A percentile compares a stretch with the other conserved stretches of the same genome.
Conservation (phyloP, 177 flowering plant genomes). For the Vitis hybrid region DNA sequence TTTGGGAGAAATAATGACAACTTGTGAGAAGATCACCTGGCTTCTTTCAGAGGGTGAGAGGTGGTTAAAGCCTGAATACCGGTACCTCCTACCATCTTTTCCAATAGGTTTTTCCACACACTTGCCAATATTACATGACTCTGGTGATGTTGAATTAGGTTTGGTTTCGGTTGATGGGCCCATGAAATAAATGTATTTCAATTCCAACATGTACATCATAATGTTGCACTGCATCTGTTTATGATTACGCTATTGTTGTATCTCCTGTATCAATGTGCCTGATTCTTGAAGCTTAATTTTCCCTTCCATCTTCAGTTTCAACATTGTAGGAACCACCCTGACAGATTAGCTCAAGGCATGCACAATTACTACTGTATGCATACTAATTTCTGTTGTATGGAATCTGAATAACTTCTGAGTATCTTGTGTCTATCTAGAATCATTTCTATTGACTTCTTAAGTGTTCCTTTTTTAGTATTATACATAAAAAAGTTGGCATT, state of each 20-base stretch:
- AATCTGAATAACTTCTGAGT: too few relatives aligned
- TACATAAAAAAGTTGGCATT: too few relatives aligned
- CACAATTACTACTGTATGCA: too few relatives aligned
- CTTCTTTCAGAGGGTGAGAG: constrained; percentile 92
- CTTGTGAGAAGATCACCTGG: constrained; percentile 98
- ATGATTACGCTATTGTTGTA: not conserved
- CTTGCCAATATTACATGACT: not conserved
- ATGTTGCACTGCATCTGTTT: not conserved
- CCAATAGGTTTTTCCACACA: not conserved
- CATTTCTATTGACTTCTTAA: too few relatives aligned
- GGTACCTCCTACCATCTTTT: constrained; percentile 37
- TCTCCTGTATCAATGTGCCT: too few relatives aligned
- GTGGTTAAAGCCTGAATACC: constrained; percentile 95
- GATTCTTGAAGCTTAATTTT: too few relatives aligned
- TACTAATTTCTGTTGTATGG: too few relatives aligned
- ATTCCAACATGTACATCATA: not conserved
- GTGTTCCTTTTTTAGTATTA: too few relatives aligned
- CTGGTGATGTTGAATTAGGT: not conserved
- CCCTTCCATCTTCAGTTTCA: too few relatives aligned
- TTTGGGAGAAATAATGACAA: constrained; percentile 98
- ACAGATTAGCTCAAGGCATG: too few relatives aligned
- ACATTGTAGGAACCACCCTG: too few relatives aligned
- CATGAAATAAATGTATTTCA: not conserved
- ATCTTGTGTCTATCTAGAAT: too few relatives aligned
- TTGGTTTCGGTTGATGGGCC: not conserved